Evolutionary conservation across 139 green algal species (phyloP).

Genomic region (Penium margaritaceum): DNA sequence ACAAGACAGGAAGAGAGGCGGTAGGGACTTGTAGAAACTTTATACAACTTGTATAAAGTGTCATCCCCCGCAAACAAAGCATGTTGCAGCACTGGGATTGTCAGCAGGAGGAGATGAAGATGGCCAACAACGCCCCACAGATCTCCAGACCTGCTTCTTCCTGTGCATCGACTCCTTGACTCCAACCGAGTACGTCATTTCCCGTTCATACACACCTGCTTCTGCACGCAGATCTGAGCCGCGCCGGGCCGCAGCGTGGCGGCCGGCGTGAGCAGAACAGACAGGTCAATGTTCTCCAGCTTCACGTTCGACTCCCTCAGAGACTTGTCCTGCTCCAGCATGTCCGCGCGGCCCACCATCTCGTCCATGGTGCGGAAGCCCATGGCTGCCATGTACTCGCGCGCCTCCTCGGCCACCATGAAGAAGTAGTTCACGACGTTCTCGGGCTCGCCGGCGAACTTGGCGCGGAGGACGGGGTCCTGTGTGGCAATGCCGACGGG

Average conservation of each 20-base stretch:
- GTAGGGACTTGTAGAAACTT: too few species aligned
- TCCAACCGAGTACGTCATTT: too few species aligned
- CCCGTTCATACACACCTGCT: conserved; percentile 44
- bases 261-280: conserved; percentile 70
- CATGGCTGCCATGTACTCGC: conserved; percentile 78
- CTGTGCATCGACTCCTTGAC: too few species aligned
- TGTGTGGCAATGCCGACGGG: conserved; percentile 88
- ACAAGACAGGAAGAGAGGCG: too few species aligned
- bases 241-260: conserved; percentile 71
- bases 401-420: conserved; percentile 87
- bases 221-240: conserved; percentile 55
- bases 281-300: conserved; percentile 72
- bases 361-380: conserved; percentile 75
- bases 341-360: conserved; percentile 82
- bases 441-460: conserved; percentile 86
- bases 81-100: too few species aligned
- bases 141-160: too few species aligned
- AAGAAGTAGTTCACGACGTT: conserved; percentile 94
- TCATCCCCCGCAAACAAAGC: not conserved
- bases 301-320: conserved; percentile 64
- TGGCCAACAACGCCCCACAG: too few species aligned
- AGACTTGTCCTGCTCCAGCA: conserved; percentile 66
- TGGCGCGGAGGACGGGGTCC: conserved; percentile 88
- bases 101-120: too few species aligned
- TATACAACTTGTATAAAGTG: too few species aligned